phyloP scores from a whole-genome alignment of 495 filamentous ascomycete species.

The Talaromyces wortmannii region DNA sequence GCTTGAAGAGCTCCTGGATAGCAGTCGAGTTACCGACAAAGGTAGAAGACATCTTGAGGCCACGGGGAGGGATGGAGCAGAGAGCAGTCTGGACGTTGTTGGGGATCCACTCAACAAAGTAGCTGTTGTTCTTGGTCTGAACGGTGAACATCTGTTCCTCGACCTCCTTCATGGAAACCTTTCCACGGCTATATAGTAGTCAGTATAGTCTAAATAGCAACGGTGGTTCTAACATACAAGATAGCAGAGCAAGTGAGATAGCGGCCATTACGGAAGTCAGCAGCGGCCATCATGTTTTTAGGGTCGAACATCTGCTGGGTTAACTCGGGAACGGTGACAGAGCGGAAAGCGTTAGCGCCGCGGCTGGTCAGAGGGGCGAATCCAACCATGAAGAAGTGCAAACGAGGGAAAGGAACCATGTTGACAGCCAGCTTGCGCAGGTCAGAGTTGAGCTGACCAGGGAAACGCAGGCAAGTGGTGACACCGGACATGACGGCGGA shows the following conservation, averaged over 20 bases:
- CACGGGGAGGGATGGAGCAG: slow-evolving; percentile 97
- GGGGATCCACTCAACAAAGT: slow-evolving; percentile 99
- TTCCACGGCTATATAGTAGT: slow-evolving; percentile 68
- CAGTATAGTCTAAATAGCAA: slow-evolving; percentile 12
- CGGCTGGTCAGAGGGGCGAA: slow-evolving; percentile 98
- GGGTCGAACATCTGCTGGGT: slow-evolving; percentile 99
- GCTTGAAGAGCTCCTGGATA: slow-evolving; percentile 99
- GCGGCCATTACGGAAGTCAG: slow-evolving; percentile 98
- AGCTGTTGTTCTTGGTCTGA: slow-evolving; percentile 99
- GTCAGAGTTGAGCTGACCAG: slow-evolving; percentile 99
- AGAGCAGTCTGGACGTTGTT: slow-evolving; percentile 99
- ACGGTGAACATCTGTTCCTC: slow-evolving; percentile 99
- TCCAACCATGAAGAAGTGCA: slow-evolving; percentile 99
- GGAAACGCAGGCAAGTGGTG: slow-evolving; percentile 97
- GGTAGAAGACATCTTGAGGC: slow-evolving; percentile 98
- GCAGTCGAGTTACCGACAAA: slow-evolving; percentile 99
- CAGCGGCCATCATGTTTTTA: slow-evolving; percentile 99
- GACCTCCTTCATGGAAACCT: slow-evolving; percentile 99
- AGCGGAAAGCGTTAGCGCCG: slow-evolving; percentile 91
- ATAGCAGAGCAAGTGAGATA: slow-evolving; percentile 99
- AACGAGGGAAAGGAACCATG: slow-evolving; percentile 99
- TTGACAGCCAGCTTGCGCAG: slow-evolving; percentile 99
- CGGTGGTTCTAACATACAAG: slow-evolving; percentile 45
- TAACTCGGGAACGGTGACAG: slow-evolving; percentile 94
- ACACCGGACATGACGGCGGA: slow-evolving; percentile 99